Base-by-base conservation (phyloP, 106 monocot species). In the Dioscorea zingiberensis region DNA sequence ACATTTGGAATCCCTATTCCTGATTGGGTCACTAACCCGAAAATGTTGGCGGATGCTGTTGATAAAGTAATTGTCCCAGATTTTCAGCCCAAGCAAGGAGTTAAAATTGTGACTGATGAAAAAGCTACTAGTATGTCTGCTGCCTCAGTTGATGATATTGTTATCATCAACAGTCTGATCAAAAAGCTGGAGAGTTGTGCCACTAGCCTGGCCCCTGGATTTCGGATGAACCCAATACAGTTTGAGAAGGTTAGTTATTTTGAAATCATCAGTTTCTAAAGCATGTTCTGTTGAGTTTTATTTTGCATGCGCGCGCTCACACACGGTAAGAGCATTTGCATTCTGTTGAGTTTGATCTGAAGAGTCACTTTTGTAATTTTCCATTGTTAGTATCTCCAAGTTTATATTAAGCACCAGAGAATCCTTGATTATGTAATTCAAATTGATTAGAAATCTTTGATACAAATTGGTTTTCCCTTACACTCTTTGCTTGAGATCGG, bases 91-190 rank as follows among this genome's bases (percentile, higher is more conserved):
- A 83, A 76, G 72, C 74, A 81, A 48, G 91, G 81, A 55, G 91
- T 79, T 4, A 88, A 81, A 47, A 97, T 91, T 63, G 88, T 77
- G 64, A 91, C 91, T 28, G 95, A 97, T 76, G 91, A 91, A 69
- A 95, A 91, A 74, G 82, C 75, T 47, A 88, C 80, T 28, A 85
- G 73, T 62, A 12, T 87, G 24, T 78, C 91, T 14, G 60, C 71
- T 59, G 67, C 81, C 27, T 91, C 94, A n/a, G 19, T 80, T 58
- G 94, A 91, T 61, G 88, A 97, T 74, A 63, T 64, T 75, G 77
- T 74, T 68, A 70, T 84, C 21, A 97, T 91, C 68, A 73, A 80
- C 65, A 77, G 86, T 25, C 83, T 97, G 56, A 44, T 91, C 25
- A 49, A 54, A 26, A 81, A 81, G 59, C 67, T 97, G 28, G 81